Evolutionary conservation across 345 rosid species (phyloP).

Genomic region (Lagerstroemia speciosa): DNA sequence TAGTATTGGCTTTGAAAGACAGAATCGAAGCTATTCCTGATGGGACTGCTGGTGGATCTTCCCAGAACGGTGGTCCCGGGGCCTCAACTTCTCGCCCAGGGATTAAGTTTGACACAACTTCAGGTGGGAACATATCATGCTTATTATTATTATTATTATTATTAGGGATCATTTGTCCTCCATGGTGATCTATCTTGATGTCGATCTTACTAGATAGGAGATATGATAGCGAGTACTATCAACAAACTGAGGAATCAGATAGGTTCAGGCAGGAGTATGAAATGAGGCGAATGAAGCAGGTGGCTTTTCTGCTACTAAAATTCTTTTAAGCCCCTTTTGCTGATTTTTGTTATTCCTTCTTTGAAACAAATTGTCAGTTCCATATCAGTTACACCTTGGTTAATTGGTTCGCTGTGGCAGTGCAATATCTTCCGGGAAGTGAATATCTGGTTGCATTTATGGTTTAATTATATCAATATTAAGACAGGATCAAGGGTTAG

Average conservation of each 20-base stretch:
- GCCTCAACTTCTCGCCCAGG: constrained; percentile 31
- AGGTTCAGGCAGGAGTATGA: constrained; percentile 51
- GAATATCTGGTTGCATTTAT: background rate
- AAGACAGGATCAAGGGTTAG: constrained; percentile 57
- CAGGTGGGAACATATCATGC: constrained; percentile 14
- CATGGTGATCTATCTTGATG: background rate
- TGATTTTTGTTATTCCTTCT: background rate
- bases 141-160: background rate
- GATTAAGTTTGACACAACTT: constrained; percentile 41
- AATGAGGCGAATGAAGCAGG: constrained; percentile 54
- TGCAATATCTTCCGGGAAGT: background rate
- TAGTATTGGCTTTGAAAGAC: constrained; percentile 46
- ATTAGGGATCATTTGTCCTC: background rate
- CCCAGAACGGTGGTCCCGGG: constrained; percentile 31
- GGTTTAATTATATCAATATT: background rate
- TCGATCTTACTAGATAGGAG: constrained; percentile 21
- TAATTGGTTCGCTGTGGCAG: background rate
- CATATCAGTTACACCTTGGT: background rate
- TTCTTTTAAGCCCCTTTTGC: background rate
- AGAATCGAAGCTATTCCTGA: constrained; percentile 59
- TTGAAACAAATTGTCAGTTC: background rate
- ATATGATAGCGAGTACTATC: constrained; percentile 44
- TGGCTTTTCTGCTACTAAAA: constrained; percentile 1
- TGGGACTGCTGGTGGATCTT: constrained; percentile 34
- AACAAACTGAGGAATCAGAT: constrained; percentile 43